A percentile compares a stretch with the other conserved stretches of the same genome.
phyloP scores from a whole-genome alignment of 2,329 filamentous ascomycete genomes.

The Paecilomyces niveus region DNA sequence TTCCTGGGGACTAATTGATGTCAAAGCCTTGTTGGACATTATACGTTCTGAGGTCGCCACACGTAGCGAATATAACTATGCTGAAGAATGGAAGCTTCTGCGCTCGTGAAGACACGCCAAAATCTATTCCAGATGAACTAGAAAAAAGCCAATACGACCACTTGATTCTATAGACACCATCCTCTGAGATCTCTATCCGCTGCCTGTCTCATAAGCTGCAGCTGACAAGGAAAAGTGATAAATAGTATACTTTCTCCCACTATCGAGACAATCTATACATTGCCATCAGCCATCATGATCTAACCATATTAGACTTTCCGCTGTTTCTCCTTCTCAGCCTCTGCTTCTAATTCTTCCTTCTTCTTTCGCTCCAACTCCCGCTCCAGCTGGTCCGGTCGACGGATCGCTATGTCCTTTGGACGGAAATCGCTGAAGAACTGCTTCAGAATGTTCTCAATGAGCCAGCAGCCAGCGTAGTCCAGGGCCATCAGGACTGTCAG shows the following conservation, averaged over 20 bases:
- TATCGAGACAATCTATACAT: background rate
- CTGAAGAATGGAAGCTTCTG: background rate
- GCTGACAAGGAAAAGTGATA: background rate
- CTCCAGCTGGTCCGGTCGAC: slow-evolving; percentile 78
- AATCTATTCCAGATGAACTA: background rate
- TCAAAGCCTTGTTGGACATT: too few species aligned
- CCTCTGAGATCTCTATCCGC: background rate
- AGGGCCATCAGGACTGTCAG: slow-evolving; percentile 79
- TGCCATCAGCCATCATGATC: background rate
- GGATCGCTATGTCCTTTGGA: slow-evolving; percentile 85
- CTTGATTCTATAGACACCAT: background rate
- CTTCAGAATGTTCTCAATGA: slow-evolving; percentile 84
- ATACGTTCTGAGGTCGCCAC: too few species aligned
- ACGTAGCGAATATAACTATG: background rate
- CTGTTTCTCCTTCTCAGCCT: slow-evolving; percentile 29
- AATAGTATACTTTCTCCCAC: background rate
- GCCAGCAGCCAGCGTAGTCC: slow-evolving; percentile 80
- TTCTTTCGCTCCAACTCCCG: slow-evolving; percentile 64
- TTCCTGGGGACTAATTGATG: too few species aligned
- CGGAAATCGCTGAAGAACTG: slow-evolving; percentile 79
- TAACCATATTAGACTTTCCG: slow-evolving; percentile 17
- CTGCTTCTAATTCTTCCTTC: slow-evolving; percentile 45
- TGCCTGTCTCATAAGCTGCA: background rate
- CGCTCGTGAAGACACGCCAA: background rate
- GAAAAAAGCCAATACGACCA: background rate